phyloP scores from a whole-genome alignment of 1,139 yeast genomes.

The Sporopachydermia cereana region DNA sequence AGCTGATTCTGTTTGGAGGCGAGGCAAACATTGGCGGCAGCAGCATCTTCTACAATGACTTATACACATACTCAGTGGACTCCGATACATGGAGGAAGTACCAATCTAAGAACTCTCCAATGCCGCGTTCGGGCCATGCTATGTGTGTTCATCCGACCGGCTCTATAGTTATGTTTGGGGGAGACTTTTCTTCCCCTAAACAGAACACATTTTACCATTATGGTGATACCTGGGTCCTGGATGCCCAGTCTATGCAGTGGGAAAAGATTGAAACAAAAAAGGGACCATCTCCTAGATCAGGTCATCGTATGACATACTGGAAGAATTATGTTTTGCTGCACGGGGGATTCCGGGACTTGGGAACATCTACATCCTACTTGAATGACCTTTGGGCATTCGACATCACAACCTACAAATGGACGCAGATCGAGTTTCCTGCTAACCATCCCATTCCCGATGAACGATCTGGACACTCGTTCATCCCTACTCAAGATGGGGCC shows the following conservation, averaged over 20 bases:
- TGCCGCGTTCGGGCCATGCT: constrained; percentile 89
- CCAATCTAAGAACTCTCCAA: constrained; percentile 76
- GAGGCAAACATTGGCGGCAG: constrained; percentile 48
- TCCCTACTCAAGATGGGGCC: constrained; percentile 78
- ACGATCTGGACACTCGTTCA: constrained; percentile 83
- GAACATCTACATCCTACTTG: constrained; percentile 70
- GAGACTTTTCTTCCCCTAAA: constrained; percentile 93
- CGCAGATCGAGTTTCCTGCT: constrained; percentile 75
- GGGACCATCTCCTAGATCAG: constrained; percentile 82
- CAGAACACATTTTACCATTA: constrained; percentile 94
- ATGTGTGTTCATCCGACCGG: constrained; percentile 94
- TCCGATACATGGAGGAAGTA: constrained; percentile 73
- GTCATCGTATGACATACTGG: constrained; percentile 87
- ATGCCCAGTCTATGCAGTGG: constrained; percentile 81
- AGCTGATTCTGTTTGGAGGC: constrained; percentile 82
- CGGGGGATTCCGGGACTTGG: constrained; percentile 92
- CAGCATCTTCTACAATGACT: constrained; percentile 72
- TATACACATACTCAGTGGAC: constrained; percentile 62
- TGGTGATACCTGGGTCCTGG: constrained; percentile 92
- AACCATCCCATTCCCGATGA: constrained; percentile 80
- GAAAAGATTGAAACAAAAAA: constrained; percentile 64
- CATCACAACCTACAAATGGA: constrained; percentile 82
- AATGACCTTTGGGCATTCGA: constrained; percentile 91
- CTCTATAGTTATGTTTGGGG: constrained; percentile 76
- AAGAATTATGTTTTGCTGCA: constrained; percentile 74